phyloP scores from a whole-genome alignment of 306 rosid species.

The Quercus suber region DNA sequence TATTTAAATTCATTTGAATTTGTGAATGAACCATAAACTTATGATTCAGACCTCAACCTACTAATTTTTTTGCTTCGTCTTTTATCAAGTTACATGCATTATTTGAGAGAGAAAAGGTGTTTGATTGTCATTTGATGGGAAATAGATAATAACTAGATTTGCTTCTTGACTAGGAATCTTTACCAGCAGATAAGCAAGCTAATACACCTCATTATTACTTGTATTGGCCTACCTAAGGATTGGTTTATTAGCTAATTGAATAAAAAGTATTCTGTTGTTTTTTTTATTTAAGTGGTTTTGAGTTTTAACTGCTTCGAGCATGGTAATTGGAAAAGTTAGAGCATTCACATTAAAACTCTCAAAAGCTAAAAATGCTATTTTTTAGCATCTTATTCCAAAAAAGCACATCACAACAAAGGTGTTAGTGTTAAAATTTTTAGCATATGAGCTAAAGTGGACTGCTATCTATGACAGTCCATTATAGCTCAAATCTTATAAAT shows the following conservation, averaged over 20 bases:
- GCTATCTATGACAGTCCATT: too few relatives aligned
- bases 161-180: neutral
- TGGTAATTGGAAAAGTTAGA: neutral
- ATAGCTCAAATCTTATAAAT: too few relatives aligned
- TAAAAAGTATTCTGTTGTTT: neutral
- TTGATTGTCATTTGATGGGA: neutral
- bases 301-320: neutral
- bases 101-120: neutral
- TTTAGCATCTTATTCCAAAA: too few relatives aligned
- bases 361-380: too few relatives aligned
- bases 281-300: too few relatives aligned
- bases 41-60: neutral
- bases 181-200: too few relatives aligned
- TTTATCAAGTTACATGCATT: neutral
- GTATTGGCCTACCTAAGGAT: neutral
- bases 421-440: too few relatives aligned
- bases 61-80: neutral
- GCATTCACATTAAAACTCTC: too few relatives aligned
- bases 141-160: neutral
- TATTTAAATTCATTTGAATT: neutral
- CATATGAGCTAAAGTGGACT: too few relatives aligned
- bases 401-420: too few relatives aligned
- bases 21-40: neutral
- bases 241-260: neutral
- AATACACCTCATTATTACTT: too few relatives aligned